phyloP scores from a whole-genome alignment of 2,329 filamentous ascomycete genomes.

The Cordyceps cateniannulata region DNA sequence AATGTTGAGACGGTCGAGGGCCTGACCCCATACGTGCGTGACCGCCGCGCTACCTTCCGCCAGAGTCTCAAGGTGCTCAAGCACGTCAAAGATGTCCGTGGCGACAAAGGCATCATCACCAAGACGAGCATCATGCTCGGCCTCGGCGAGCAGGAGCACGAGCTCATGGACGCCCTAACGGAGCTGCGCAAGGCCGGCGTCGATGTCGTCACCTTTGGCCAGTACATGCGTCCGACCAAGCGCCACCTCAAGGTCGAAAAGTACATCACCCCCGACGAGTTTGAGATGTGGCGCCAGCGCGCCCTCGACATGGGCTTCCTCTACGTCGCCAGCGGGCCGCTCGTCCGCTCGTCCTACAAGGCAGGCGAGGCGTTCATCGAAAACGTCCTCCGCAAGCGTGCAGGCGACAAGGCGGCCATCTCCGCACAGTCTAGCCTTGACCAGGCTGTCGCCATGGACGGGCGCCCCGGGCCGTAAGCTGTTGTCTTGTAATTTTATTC shows the following conservation, averaged over 20 bases:
- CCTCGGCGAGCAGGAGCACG: conserved; percentile 82
- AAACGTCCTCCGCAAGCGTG: conserved; percentile 87
- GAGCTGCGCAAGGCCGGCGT: conserved; percentile 76
- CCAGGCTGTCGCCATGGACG: conserved; percentile 35
- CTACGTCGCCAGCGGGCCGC: conserved; percentile 88
- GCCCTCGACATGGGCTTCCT: conserved; percentile 94
- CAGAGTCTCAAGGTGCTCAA: conserved; percentile 76
- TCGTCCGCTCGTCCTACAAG: conserved; percentile 95
- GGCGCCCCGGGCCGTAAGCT: conserved; percentile 12
- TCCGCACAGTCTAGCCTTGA: conserved; percentile 27
- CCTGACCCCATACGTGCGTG: conserved; percentile 82
- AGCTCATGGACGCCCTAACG: conserved; percentile 72
- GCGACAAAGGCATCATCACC: conserved; percentile 72
- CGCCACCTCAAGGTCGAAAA: conserved; percentile 94
- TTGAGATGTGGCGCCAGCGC: conserved; percentile 84
- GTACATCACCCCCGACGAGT: conserved; percentile 86
- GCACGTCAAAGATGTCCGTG: conserved; percentile 70
- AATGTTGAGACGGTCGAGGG: conserved; percentile 94
- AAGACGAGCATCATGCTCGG: conserved; percentile 98
- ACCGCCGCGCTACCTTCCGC: conserved; percentile 81
- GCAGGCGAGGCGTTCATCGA: conserved; percentile 98
- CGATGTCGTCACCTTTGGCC: conserved; percentile 97
- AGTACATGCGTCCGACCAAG: conserved; percentile 99
- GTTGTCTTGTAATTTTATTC: background rate
- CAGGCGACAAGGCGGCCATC: conserved; percentile 34